phyloP scores from a whole-genome alignment of 2,329 filamentous ascomycete genomes.

The Harringtonia aguacate region DNA sequence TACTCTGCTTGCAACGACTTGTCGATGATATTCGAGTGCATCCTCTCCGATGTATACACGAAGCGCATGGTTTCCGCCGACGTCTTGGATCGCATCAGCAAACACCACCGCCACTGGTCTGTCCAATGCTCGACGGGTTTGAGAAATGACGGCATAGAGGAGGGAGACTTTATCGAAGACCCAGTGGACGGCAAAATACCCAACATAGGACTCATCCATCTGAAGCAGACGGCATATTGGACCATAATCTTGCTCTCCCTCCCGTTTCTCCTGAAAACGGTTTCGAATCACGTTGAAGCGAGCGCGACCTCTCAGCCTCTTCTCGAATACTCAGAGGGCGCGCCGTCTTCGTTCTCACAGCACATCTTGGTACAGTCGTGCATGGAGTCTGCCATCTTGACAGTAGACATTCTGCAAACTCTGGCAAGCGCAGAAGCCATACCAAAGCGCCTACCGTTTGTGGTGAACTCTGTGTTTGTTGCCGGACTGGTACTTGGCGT shows the following conservation, averaged over 20 bases:
- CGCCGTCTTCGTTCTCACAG: not conserved
- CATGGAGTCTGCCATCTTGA: conserved; percentile 22
- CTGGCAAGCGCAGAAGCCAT: conserved; percentile 22
- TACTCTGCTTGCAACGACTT: conserved; percentile 21
- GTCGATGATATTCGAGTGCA: conserved; percentile 24
- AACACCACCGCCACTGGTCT: conserved; percentile 18
- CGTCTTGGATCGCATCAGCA: conserved; percentile 15
- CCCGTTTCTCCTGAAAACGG: conserved; percentile 23
- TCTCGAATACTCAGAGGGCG: not conserved
- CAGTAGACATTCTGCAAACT: conserved; percentile 25
- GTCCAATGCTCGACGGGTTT: conserved; percentile 11
- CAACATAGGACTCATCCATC: conserved; percentile 19
- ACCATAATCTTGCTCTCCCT: conserved; percentile 25
- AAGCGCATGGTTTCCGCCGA: conserved; percentile 19
- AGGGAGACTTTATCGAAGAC: conserved; percentile 1
- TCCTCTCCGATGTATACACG: conserved; percentile 23
- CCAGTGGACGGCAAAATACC: conserved; percentile 12
- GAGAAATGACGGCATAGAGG: conserved; percentile 10
- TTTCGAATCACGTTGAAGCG: conserved; percentile 8
- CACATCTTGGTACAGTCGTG: conserved; percentile 16
- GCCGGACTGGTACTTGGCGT: conserved; percentile 32
- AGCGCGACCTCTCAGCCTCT: no score
- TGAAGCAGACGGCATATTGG: conserved; percentile 27
- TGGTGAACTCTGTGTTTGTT: conserved; percentile 34
- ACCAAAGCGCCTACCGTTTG: conserved; percentile 30